A percentile compares a stretch with the other conserved stretches of the same genome.
These are phyloP conservation scores for Trichophyton verrucosum DNA, from an alignment of 2,329 filamentous ascomycete genomes.

Conservation along the genomic window DNA sequence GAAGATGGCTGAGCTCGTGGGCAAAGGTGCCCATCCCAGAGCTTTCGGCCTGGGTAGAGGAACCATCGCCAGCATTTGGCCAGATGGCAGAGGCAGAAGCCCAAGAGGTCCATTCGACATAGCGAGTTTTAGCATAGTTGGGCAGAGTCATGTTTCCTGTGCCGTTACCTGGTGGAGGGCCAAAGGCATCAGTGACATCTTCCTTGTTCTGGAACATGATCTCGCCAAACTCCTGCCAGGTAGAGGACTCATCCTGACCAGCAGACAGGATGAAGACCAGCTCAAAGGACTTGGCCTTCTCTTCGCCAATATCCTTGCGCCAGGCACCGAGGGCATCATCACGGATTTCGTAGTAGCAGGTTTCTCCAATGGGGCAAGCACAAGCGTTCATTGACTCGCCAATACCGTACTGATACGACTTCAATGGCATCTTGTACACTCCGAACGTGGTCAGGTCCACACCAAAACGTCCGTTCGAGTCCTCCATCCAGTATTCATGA, in stretches of 20 bases:
- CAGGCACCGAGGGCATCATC: constrained; percentile 12
- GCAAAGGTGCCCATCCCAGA: constrained; percentile 14
- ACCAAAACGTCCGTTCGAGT: constrained; percentile 13
- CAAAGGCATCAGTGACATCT: constrained; percentile 11
- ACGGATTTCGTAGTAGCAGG: constrained; percentile 11
- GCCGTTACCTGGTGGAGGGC: constrained; percentile 10
- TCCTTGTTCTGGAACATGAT: constrained; percentile 11
- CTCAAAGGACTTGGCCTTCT: constrained; percentile 11
- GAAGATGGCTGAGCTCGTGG: constrained; percentile 15
- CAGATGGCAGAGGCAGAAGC: constrained; percentile 13
- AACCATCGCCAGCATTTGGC: constrained; percentile 13
- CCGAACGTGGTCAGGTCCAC: constrained; percentile 14
- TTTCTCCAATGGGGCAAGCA: constrained; percentile 9
- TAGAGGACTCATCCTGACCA: constrained; percentile 13
- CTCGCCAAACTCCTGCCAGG: constrained; percentile 15
- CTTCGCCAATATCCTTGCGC: constrained; percentile 13
- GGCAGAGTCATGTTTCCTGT: constrained; percentile 3
- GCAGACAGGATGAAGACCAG: constrained; percentile 15
- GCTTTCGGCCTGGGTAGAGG: constrained; percentile 14
- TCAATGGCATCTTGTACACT: constrained; percentile 10
- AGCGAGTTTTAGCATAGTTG: constrained; percentile 11
- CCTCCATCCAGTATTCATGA: constrained; percentile 15
- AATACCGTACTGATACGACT: constrained; percentile 13
- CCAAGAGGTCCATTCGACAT: constrained; percentile 14
- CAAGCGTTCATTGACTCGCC: constrained; percentile 10